These are phyloP conservation scores for Moesziomyces aphidis DNA, from an alignment of 1,284 basidiomycete genomes.

Conservation along the genomic window DNA sequence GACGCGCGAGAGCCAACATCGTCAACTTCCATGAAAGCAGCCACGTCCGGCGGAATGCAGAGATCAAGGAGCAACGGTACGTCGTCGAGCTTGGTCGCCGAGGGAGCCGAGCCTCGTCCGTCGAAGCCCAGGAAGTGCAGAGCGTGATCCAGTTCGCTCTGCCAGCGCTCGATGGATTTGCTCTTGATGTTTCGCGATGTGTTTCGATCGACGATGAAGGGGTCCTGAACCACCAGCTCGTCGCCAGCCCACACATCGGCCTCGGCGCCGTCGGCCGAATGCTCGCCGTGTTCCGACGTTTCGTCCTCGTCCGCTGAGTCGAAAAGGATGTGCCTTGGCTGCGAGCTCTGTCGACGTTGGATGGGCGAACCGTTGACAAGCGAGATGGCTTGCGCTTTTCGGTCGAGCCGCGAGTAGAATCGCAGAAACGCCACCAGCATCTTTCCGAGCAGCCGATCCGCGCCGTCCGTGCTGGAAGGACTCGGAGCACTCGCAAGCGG, in stretches of 20 bases:
- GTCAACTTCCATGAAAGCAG: not conserved
- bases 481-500: not conserved
- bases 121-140: conserved; percentile 9
- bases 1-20: not conserved
- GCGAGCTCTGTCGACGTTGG: conserved; percentile 9
- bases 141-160: conserved; percentile 27
- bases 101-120: not conserved
- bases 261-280: conserved; percentile 31
- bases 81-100: conserved; percentile 3
- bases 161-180: conserved; percentile 20
- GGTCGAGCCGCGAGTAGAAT: conserved; percentile 25
- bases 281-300: not conserved
- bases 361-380: conserved; percentile 29
- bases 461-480: conserved; percentile 3
- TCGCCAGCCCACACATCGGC: conserved; percentile 57
- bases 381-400: conserved; percentile 23
- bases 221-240: conserved; percentile 67
- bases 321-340: conserved; percentile 11
- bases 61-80: conserved; percentile 32
- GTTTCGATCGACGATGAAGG: conserved; percentile 68
- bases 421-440: conserved; percentile 27
- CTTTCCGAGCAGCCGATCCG: conserved; percentile 32
- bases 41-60: conserved; percentile 15
- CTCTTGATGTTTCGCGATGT: conserved; percentile 60
- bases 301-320: conserved; percentile 24